These are phyloP conservation scores for Acanthamoeba divionensis DNA, from an alignment of 208 protist species.

Conservation along the genomic window DNA sequence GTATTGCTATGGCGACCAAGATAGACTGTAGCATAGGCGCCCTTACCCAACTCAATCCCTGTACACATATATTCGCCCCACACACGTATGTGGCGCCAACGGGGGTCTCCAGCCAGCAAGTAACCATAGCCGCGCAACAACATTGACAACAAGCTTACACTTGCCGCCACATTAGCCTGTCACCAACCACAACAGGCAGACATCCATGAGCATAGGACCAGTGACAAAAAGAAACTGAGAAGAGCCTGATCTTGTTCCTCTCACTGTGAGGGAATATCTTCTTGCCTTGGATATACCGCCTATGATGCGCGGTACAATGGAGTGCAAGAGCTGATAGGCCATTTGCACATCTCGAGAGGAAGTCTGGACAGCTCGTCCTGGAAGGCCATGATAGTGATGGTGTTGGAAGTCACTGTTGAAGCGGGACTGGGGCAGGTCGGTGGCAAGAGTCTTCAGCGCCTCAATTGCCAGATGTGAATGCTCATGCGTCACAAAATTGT, in stretches of 20 bases:
- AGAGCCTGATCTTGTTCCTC: no score
- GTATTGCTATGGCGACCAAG: slow-evolving; percentile 1
- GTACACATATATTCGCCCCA: slow-evolving; percentile 30
- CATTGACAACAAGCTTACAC: not conserved
- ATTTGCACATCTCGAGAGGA: not conserved
- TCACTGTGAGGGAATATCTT: no score
- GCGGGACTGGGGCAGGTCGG: not conserved
- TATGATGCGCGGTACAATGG: not conserved
- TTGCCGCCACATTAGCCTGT: not conserved
- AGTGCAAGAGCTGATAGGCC: not conserved
- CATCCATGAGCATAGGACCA: not conserved
- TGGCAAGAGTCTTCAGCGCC: not conserved
- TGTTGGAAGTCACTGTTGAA: not conserved
- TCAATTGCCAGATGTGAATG: not conserved
- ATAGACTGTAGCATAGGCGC: slow-evolving; percentile 18
- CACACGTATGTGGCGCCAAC: not conserved
- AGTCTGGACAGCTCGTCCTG: not conserved
- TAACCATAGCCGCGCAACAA: not conserved
- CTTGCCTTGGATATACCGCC: slow-evolving; percentile 2
- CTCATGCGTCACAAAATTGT: not conserved
- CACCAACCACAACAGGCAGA: not conserved
- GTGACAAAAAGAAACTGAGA: not conserved
- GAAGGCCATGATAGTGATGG: not conserved
- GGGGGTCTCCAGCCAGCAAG: not conserved
- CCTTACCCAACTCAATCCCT: not conserved